Conservation (phyloP, 2,329 filamentous ascomycete species). For the Fusarium graminum region DNA sequence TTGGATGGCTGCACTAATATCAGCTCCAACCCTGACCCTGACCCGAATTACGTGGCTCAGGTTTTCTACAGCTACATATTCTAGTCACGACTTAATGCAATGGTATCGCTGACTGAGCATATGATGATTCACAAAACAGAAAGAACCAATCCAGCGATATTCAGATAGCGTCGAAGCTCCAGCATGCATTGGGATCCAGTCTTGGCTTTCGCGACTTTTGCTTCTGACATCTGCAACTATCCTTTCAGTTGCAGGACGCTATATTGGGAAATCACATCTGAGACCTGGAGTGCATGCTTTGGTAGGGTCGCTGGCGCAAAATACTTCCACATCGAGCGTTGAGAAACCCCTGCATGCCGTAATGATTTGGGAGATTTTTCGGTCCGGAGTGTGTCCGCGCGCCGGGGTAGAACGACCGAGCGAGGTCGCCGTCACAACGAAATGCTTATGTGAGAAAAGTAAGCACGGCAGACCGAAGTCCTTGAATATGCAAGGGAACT, state of each 20-base stretch:
- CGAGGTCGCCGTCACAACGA: conserved; percentile 4
- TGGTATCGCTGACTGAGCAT: too few species aligned
- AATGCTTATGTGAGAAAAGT: conserved; percentile 8
- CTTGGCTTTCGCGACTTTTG: background rate
- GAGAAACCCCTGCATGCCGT: conserved; percentile 1
- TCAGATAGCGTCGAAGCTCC: background rate
- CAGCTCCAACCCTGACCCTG: background rate
- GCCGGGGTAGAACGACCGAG: conserved; percentile 1
- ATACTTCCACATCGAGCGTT: background rate
- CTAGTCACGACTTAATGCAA: background rate
- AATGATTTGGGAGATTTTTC: background rate
- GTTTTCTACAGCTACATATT: conserved; percentile 6
- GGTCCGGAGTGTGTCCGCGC: conserved; percentile 1
- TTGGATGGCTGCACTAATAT: background rate
- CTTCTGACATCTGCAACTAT: conserved; percentile 1
- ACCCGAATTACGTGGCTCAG: background rate
- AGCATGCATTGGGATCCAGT: background rate
- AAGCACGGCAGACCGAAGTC: conserved; percentile 3
- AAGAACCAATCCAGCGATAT: background rate
- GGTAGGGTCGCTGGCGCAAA: background rate
- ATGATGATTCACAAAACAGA: background rate
- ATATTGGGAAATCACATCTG: background rate
- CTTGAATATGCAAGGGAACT: conserved; percentile 1
- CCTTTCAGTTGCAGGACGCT: background rate
- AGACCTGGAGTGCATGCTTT: conserved; percentile 1